These are phyloP conservation scores for Dioszegia crocea DNA, from an alignment of 768 basidiomycete genomes.

Conservation along the genomic window DNA sequence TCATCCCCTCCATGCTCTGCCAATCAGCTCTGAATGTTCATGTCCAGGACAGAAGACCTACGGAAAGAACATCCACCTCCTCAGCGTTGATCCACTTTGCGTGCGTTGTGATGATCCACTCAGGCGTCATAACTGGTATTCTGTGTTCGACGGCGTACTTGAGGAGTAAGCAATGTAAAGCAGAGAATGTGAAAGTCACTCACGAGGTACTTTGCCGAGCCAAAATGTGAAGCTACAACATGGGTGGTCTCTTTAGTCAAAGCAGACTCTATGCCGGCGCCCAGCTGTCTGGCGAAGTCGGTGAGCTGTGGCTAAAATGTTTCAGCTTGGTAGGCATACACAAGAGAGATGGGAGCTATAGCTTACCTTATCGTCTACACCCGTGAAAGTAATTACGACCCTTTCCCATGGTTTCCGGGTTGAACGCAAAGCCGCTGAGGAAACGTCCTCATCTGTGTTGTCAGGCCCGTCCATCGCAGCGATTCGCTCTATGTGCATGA, in stretches of 20 bases:
- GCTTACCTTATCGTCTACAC: constrained; percentile 39
- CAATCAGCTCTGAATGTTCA: background rate
- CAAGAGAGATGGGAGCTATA: background rate
- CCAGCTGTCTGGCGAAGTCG: constrained; percentile 73
- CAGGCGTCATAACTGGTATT: constrained; percentile 71
- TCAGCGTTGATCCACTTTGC: constrained; percentile 72
- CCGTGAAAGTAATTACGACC: constrained; percentile 36
- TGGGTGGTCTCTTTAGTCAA: constrained; percentile 86
- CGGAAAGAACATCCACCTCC: constrained; percentile 66
- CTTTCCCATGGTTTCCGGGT: constrained; percentile 28
- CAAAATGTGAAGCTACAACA: constrained; percentile 73
- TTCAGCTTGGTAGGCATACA: constrained; percentile 3
- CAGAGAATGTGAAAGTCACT: constrained; percentile 18
- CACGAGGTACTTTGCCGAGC: constrained; percentile 78
- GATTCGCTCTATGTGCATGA: too few species aligned
- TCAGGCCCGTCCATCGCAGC: too few species aligned
- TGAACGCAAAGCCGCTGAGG: constrained; percentile 21
- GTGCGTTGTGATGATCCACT: constrained; percentile 73
- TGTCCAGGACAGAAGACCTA: constrained; percentile 43
- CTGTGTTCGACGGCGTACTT: constrained; percentile 78
- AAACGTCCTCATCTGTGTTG: constrained; percentile 25
- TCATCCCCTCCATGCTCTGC: constrained; percentile 61
- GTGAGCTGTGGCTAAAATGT: constrained; percentile 63
- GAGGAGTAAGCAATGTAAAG: background rate
- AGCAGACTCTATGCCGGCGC: constrained; percentile 64